These are phyloP conservation scores for Sugiyamaella lignohabitans DNA, from an alignment of 805 yeast genomes.

Conservation along the genomic window DNA sequence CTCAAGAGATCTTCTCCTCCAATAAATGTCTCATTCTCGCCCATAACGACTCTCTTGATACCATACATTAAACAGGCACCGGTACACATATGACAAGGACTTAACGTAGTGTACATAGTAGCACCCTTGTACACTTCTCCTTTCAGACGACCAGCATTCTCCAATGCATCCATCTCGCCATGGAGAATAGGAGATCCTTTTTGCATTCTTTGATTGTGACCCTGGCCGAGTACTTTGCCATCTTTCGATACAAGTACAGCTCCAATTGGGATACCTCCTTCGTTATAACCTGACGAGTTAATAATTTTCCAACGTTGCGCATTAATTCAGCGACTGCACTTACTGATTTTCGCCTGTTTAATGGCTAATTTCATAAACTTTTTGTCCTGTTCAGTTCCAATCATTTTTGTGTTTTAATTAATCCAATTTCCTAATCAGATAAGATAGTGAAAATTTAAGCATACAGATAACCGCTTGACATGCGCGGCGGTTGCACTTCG, in stretches of 20 bases:
- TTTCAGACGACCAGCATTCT: slow-evolving; percentile 82
- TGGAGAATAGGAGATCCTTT: slow-evolving; percentile 78
- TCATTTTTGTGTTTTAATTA: too few species aligned
- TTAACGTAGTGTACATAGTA: slow-evolving; percentile 85
- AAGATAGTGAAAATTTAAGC: too few species aligned
- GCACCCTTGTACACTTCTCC: slow-evolving; percentile 75
- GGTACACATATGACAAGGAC: slow-evolving; percentile 94
- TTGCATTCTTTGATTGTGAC: slow-evolving; percentile 88
- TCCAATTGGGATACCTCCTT: slow-evolving; percentile 92
- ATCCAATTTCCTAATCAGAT: background rate
- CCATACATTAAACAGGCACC: slow-evolving; percentile 92
- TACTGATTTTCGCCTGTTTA: slow-evolving; percentile 29
- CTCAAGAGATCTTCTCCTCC: slow-evolving; percentile 78
- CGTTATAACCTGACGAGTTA: slow-evolving; percentile 46
- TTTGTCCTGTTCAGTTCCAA: slow-evolving; percentile 15
- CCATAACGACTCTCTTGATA: slow-evolving; percentile 76
- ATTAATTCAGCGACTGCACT: too few species aligned
- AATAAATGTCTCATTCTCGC: slow-evolving; percentile 74
- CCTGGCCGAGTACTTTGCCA: slow-evolving; percentile 77
- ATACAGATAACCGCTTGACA: too few species aligned
- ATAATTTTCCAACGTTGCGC: too few species aligned
- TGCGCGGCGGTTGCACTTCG: too few species aligned
- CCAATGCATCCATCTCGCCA: slow-evolving; percentile 87
- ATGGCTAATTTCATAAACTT: slow-evolving; percentile 28
- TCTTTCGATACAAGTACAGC: slow-evolving; percentile 67